Evolutionary conservation across 2,329 filamentous ascomycete genomes (phyloP).

Genomic region (Phyllosticta citriasiana): DNA sequence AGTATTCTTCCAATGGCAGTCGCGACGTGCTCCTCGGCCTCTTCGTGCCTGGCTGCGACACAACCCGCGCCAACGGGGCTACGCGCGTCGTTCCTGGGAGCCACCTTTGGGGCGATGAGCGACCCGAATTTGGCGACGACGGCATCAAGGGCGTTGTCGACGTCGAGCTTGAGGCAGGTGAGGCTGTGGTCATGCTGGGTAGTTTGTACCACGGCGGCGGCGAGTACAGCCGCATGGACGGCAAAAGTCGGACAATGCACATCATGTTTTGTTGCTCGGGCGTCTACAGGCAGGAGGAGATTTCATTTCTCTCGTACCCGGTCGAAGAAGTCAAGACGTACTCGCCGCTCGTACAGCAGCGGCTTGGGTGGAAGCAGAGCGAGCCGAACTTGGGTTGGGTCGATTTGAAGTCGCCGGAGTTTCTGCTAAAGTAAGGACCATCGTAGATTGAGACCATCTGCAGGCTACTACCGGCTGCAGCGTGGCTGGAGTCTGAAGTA

Average conservation of each 20-base stretch:
- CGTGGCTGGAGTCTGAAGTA: not conserved
- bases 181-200: constrained; percentile 31
- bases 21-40: constrained; percentile 29
- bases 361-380: constrained; percentile 31
- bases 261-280: constrained; percentile 33
- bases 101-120: constrained; percentile 31
- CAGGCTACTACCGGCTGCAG: not conserved
- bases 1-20: constrained; percentile 10
- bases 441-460: not conserved
- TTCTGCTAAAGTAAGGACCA: constrained; percentile 12
- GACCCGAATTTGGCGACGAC: constrained; percentile 25
- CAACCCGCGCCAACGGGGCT: constrained; percentile 26
- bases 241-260: constrained; percentile 25
- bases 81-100: constrained; percentile 29
- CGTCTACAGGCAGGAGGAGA: constrained; percentile 29
- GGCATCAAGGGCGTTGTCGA: constrained; percentile 16
- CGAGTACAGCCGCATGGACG: constrained; percentile 19
- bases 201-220: constrained; percentile 31
- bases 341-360: constrained; percentile 27
- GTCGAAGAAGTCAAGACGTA: constrained; percentile 31
- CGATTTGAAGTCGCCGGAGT: constrained; percentile 30
- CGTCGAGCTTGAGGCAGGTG: constrained; percentile 18
- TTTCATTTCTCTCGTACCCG: constrained; percentile 27
- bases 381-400: constrained; percentile 34
- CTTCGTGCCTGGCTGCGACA: constrained; percentile 30